A percentile compares a stretch with the other conserved stretches of the same genome.
These are phyloP conservation scores for Actinidia arguta DNA, from an alignment of 179 eudicot species.

Conservation along the genomic window DNA sequence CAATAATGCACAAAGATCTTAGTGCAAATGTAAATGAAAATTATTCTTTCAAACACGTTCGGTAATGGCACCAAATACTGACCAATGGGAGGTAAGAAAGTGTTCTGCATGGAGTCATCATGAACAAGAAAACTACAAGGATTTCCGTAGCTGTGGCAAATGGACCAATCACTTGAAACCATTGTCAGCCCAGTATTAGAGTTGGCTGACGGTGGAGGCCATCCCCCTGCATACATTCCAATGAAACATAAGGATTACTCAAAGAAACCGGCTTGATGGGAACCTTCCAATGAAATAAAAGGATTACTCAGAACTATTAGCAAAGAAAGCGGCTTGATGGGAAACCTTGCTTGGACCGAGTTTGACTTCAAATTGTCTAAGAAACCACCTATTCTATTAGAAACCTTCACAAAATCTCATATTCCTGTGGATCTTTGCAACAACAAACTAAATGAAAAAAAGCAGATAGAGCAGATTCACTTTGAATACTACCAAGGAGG, in stretches of 20 bases:
- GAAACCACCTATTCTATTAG: too few relatives aligned
- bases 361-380: not conserved
- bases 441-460: too few relatives aligned
- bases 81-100: conserved; percentile 28
- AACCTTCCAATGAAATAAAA: too few relatives aligned
- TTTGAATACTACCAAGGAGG: too few relatives aligned
- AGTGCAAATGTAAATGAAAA: too few relatives aligned
- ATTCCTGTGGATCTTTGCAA: too few relatives aligned
- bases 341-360: not conserved
- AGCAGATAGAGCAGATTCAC: too few relatives aligned
- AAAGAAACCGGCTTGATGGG: too few relatives aligned
- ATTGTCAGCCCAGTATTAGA: conserved; percentile 32
- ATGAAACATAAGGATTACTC: conserved; percentile 41
- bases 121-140: conserved; percentile 39
- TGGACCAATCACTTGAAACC: conserved; percentile 41
- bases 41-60: too few relatives aligned
- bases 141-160: conserved; percentile 34
- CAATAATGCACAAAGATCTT: too few relatives aligned
- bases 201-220: conserved; percentile 21
- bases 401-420: too few relatives aligned
- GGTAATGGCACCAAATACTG: too few relatives aligned
- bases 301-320: conserved; percentile 31
- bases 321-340: conserved; percentile 19
- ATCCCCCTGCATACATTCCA: conserved; percentile 26
- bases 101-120: conserved; percentile 40